Base-by-base conservation (phyloP, 257 asterid genomes). In the Marsdenia floribunda region DNA sequence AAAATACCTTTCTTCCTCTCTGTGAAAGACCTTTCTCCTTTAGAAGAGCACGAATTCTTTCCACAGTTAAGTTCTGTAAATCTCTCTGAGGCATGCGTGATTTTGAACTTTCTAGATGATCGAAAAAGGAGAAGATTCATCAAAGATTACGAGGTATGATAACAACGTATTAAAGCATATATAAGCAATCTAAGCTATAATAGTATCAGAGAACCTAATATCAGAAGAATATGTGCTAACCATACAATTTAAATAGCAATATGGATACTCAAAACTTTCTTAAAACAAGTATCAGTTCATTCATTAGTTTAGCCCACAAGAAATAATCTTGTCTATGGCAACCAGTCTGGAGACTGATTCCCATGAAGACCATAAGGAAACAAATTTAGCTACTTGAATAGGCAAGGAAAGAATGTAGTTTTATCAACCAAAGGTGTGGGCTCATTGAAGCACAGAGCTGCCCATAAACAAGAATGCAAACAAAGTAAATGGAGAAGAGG, bases 1-100 rank as follows among this genome's bases (percentile, higher is more conserved):
- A 16, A 61, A 21, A 12, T 47, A 58, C 98, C 90, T 92, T 92
- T 77, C 83, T 89, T 73, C 98, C 98, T 40, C 76, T 88, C 46
- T 68, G 73, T 6, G 91, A 86, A 80, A 93, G 92, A 68, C 96
- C 93, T 82, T 81, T 92, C 75, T 85, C 97, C 85, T 80, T 83
- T 49, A 93, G 85, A 73, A 93, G 85, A 71, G 80, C 83, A 70
- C 97, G 94, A 9, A 93, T 81, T 71, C 83, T 88, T 67, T 89
- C 94, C 22, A 89, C 96, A 0, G 94, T 93, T 85, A 93, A 75
- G 77, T 84, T 80, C 79, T 80, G 94, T 60, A 89, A 79, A 76
- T 85, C 88, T 81, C 75, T 78, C 58, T 81, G 83, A 57, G 79
- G 85, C 63, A 65, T 63, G 22, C 55, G 71, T 58, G 83, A 63